phyloP scores from a whole-genome alignment of 352 stramenopile species.

The Phytophthora ohioensis region DNA sequence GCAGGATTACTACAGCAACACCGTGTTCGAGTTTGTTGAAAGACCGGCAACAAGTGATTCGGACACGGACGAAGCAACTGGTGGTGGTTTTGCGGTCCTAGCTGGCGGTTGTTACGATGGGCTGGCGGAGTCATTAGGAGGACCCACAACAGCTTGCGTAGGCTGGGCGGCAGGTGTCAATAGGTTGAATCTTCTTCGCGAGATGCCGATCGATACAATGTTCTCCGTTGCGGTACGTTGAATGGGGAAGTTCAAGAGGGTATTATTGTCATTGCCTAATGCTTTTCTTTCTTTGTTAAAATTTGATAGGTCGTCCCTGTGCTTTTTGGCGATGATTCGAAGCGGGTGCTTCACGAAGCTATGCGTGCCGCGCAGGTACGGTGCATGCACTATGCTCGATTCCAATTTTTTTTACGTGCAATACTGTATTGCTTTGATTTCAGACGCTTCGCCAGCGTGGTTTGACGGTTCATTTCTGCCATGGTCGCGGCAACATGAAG shows the following conservation, averaged over 20 bases:
- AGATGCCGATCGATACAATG: constrained; percentile 25
- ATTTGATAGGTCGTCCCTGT: constrained; percentile 73
- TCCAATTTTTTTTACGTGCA: neutral
- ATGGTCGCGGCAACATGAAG: constrained; percentile 82
- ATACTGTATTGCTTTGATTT: constrained; percentile 5
- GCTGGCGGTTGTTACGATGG: constrained; percentile 88
- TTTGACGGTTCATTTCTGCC: constrained; percentile 84
- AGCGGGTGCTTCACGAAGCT: constrained; percentile 63
- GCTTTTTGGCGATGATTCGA: constrained; percentile 49
- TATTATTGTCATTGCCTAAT: constrained; percentile 12
- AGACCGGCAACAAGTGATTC: constrained; percentile 15
- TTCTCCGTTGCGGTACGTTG: constrained; percentile 64
- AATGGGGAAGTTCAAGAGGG: neutral
- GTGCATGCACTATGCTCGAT: neutral
- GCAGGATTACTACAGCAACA: constrained; percentile 92
- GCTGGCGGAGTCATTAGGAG: constrained; percentile 73
- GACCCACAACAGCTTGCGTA: constrained; percentile 68
- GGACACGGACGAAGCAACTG: constrained; percentile 23
- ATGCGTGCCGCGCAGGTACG: constrained; percentile 70
- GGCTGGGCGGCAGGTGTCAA: constrained; percentile 90
- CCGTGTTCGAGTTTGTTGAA: constrained; percentile 91
- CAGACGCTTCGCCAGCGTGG: constrained; percentile 66
- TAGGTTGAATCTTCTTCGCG: constrained; percentile 70
- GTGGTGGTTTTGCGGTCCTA: constrained; percentile 77
- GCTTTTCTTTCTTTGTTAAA: constrained; percentile 1